Base-by-base conservation (phyloP, 805 yeast genomes). In the Ogataea thermomethanolica region DNA sequence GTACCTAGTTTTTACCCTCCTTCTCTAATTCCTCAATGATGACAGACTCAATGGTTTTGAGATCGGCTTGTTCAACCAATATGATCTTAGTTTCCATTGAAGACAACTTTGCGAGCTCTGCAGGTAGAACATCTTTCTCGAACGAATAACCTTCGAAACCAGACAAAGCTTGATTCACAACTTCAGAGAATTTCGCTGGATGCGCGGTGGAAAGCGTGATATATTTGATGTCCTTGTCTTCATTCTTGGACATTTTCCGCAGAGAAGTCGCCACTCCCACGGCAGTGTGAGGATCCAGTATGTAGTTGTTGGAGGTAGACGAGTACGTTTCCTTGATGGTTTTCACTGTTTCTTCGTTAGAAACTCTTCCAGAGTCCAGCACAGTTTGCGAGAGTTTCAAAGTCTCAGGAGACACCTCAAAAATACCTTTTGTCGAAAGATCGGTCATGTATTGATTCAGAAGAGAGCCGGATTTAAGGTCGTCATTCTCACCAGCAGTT, bases 151-250 rank as follows among this genome's bases (percentile, higher is more conserved):
- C 89, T 9, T 73, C 76, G 46, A 79, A 73, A 1, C 72, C 73
- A 33, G 65, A 59, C 50, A 93, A 72, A 3, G 98, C 88, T 53
- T 75, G 68, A 63, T 90, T 83, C 20, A 93, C 99, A 36, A 96
- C 99, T 48, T 88, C 97, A 20, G 96, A 86, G 58, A 93, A 93
- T 67, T 93, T 93, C 45, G 99, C 99, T 30, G 99, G 99, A 62
- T 93, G 99, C 7, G 99, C 99, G 34, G 99, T 93, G 8, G 97
- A 84, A 43, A 93, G 76, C 5, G 96, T 84, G 32, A 93, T 73
- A 58, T 75, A 75, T 41, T 76, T 69, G 28, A 71, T 64, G 22
- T 68, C 58, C 15, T 47, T 55, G 27, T 66, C 64, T 20, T 62
- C 58, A 32, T 69, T 73, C 22, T 61, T 56, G 11, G 69, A 70